Evolutionary conservation across 768 basidiomycete genomes (phyloP), one percentile per base, ranked within the genome.

Genomic region (Dictyophora rubrovolvata): DNA sequence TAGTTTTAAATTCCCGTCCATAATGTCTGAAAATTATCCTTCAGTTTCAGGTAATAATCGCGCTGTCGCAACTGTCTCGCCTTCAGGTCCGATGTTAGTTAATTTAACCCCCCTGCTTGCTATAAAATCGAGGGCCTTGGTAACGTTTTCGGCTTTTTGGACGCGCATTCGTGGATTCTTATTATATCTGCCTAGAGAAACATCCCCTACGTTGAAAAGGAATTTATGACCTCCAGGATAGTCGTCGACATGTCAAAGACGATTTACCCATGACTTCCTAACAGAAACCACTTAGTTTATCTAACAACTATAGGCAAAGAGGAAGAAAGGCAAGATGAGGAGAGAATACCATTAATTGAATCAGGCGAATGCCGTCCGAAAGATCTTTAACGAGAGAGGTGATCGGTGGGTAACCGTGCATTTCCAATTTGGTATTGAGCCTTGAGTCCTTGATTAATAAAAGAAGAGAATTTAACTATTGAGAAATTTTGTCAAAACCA

Each of bases 81-180:
- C 93, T 81, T 97, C 95, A 10, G 94, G 91, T 16, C 93, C 95
- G 62, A 99, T 97, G 71, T 98, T 98, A 35, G 94, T 98, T 63
- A 99, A 76, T 68, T 95, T 94, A 57, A 98, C 91, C 11, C 93
- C 93, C 65, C 93, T 76, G 16, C 89, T 90, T 34, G 86, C 87
- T 71, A 99, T 97, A 71, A 96, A 97, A 64, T 95, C 89, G 50
- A 99, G 73, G 0, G 96, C 96, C 71, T 92, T 93, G 72, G 91
- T 94, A 53, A 95, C 94, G 71, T 99, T 99, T 78, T 99, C 96
- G 1, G 93, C 93, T 67, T 94, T 96, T 71, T 99, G 96, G 1
- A 98, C 86, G 34, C 94, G 82, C 78, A 97, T 93, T 36, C 85
- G 78, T 0, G 96, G 95, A 58, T 79, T 82, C 69, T 79, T 87